phyloP scores from a whole-genome alignment of 2,329 filamentous ascomycete genomes.

The Cercospora berteroae region DNA sequence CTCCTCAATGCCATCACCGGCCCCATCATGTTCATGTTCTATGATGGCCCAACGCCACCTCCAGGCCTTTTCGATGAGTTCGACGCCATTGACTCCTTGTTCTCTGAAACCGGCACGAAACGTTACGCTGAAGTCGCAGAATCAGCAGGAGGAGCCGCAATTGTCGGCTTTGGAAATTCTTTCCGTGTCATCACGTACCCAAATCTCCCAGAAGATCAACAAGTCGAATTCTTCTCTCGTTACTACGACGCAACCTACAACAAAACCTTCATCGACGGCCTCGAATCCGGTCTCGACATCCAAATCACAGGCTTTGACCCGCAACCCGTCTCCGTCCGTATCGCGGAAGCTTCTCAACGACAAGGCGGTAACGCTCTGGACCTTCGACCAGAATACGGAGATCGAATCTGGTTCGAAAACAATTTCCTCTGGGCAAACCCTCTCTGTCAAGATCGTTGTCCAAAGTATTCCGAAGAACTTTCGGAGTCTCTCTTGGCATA shows the following conservation, averaged over 20 bases:
- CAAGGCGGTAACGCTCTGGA: slow-evolving; percentile 24
- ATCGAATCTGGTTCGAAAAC: slow-evolving; percentile 26
- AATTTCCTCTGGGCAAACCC: slow-evolving; percentile 24
- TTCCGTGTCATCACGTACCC: slow-evolving; percentile 22
- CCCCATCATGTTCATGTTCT: slow-evolving; percentile 26
- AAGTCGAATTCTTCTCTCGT: slow-evolving; percentile 19
- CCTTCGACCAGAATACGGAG: slow-evolving; percentile 22
- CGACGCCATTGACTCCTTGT: slow-evolving; percentile 12
- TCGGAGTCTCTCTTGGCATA: slow-evolving; percentile 11
- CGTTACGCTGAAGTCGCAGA: slow-evolving; percentile 18
- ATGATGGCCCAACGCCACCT: slow-evolving; percentile 21
- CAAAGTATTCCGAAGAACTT: slow-evolving; percentile 17
- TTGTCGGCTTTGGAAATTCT: slow-evolving; percentile 23
- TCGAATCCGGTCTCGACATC: slow-evolving; percentile 19
- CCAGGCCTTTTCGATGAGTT: slow-evolving; percentile 22
- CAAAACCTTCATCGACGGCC: slow-evolving; percentile 13
- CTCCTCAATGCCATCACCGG: slow-evolving; percentile 22
- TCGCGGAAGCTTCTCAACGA: slow-evolving; percentile 18
- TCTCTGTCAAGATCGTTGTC: slow-evolving; percentile 22
- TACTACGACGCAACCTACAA: slow-evolving; percentile 20
- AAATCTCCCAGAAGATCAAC: slow-evolving; percentile 23
- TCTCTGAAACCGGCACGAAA: slow-evolving; percentile 15
- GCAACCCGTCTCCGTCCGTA: slow-evolving; percentile 20
- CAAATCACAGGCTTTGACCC: slow-evolving; percentile 25
- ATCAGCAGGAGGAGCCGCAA: slow-evolving; percentile 19